Evolutionary conservation across 306 rosid genomes (phyloP).

Genomic region (Boehmeria nivea): DNA sequence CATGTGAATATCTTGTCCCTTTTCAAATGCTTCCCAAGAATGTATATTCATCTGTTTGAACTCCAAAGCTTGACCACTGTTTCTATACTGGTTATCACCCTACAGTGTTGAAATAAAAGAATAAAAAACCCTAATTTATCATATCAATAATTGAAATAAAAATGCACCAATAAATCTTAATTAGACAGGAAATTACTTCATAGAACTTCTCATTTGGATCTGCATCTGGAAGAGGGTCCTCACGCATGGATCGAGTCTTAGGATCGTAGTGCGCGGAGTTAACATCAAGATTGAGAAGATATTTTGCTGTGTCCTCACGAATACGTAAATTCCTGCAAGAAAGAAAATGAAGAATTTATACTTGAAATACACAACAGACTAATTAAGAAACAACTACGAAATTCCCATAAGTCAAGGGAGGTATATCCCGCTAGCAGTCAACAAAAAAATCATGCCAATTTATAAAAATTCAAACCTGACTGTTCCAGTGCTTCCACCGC

Average conservation of each 20-base stretch:
- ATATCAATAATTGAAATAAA: not conserved
- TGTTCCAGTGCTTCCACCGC: constrained; percentile 68
- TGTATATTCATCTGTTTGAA: constrained; percentile 45
- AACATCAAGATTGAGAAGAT: constrained; percentile 12
- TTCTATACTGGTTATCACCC: constrained; percentile 30
- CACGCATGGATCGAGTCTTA: constrained; percentile 11
- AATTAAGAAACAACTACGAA: not conserved
- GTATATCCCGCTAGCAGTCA: not conserved
- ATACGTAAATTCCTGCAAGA: constrained; percentile 9
- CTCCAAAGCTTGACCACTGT: constrained; percentile 53
- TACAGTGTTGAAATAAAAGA: not conserved
- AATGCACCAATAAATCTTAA: not conserved
- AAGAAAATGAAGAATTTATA: not conserved
- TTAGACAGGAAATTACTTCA: not conserved
- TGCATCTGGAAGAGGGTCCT: constrained; percentile 14
- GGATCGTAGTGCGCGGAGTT: constrained; percentile 11
- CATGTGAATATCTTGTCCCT: constrained; percentile 61
- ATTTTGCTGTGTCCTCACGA: constrained; percentile 9
- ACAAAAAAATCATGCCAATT: not conserved
- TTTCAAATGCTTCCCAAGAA: constrained; percentile 66
- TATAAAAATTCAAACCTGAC: constrained; percentile 33
- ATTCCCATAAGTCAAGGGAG: not conserved
- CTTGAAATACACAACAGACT: not conserved
- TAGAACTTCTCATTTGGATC: constrained; percentile 11
- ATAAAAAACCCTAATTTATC: not conserved